phyloP scores from a whole-genome alignment of 305 asterid genomes.

The Solanum aculeatissimum region DNA sequence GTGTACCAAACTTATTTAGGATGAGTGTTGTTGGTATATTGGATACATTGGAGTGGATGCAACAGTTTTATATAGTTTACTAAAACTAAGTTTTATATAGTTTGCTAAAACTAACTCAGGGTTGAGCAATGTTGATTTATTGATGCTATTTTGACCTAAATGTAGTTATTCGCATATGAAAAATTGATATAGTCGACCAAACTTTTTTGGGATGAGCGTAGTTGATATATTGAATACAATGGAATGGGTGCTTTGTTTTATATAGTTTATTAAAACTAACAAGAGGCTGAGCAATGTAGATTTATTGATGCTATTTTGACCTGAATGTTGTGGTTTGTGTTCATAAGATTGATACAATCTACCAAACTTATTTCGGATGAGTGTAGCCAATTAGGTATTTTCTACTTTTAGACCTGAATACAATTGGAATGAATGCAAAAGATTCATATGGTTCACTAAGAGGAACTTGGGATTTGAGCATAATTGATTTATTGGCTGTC shows the following conservation, averaged over 20 bases:
- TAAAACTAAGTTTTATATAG: background rate
- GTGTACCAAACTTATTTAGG: background rate
- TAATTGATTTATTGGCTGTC: background rate
- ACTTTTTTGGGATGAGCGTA: background rate
- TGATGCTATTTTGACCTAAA: background rate
- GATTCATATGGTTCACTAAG: background rate
- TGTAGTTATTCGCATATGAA: too few species aligned
- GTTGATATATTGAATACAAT: background rate
- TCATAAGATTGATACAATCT: background rate
- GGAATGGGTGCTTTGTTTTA: background rate
- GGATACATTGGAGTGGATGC: background rate
- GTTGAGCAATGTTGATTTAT: background rate
- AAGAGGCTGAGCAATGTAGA: background rate
- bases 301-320: background rate
- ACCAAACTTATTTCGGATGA: background rate
- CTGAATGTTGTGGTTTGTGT: background rate
- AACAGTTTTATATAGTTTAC: too few species aligned
- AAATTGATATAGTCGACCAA: background rate
- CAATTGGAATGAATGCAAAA: background rate
- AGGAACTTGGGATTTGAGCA: background rate
- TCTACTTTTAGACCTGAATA: background rate
- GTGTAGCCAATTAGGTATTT: too few species aligned
- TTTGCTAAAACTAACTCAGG: background rate
- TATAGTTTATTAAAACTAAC: background rate
- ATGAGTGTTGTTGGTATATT: background rate